Conservation (phyloP, 441 rosid genomes). For the Geranium incanum region DNA sequence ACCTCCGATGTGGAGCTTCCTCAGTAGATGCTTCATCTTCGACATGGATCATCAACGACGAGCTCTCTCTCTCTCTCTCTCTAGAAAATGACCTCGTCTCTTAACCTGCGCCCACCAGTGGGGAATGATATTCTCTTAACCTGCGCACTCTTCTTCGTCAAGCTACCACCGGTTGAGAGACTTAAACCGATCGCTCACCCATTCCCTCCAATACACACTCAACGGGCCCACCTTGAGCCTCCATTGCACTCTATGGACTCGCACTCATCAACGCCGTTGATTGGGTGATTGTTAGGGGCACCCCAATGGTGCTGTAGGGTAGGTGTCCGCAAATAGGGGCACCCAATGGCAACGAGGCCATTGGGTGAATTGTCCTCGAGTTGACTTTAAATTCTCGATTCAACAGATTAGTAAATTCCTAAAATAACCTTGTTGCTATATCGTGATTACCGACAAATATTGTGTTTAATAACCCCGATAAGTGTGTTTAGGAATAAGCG, state of each 20-base stretch:
- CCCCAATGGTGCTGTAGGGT: neutral
- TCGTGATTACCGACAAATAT: no score
- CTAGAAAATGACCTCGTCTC: constrained; percentile 21
- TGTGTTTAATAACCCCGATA: no score
- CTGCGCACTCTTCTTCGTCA: constrained; percentile 60
- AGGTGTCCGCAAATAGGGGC: no score
- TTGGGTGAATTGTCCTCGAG: no score
- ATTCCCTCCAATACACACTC: constrained; percentile 39
- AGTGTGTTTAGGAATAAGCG: no score
- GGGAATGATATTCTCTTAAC: constrained; percentile 52
- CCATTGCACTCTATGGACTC: neutral
- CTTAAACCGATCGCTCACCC: constrained; percentile 47
- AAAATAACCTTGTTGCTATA: no score
- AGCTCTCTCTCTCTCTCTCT: constrained; percentile 24
- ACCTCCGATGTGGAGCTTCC: constrained; percentile 88
- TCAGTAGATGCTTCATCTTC: constrained; percentile 82
- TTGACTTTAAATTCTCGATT: no score
- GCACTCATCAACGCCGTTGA: neutral
- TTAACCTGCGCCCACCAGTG: constrained; percentile 45
- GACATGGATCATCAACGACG: constrained; percentile 77
- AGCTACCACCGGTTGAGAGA: constrained; percentile 38
- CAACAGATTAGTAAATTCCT: no score
- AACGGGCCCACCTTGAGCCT: neutral
- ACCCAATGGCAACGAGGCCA: no score
- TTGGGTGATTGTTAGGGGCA: neutral